Evolutionary conservation across 2,329 filamentous ascomycete species (phyloP).

Genomic region (Clonostachys chloroleuca): DNA sequence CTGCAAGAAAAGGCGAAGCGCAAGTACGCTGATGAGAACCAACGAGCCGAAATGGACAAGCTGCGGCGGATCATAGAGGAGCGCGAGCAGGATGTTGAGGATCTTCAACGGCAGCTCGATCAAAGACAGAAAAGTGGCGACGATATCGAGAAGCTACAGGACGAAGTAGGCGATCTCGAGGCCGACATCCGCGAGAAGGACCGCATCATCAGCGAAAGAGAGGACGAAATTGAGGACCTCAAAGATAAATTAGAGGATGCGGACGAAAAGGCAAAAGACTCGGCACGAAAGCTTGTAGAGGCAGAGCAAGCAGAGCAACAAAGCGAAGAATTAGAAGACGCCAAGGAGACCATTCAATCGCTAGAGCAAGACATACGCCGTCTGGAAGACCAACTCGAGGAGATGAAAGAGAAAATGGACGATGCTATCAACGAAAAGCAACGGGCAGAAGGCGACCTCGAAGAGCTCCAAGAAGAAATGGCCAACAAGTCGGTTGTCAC

Average conservation of each 20-base stretch:
- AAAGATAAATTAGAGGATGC: conserved; percentile 48
- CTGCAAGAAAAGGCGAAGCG: conserved; percentile 78
- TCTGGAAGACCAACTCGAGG: conserved; percentile 49
- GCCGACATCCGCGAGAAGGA: conserved; percentile 74
- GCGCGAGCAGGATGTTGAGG: conserved; percentile 55
- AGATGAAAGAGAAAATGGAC: conserved; percentile 36
- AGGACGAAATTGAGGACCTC: conserved; percentile 70
- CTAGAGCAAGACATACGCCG: conserved; percentile 50
- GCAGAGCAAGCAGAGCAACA: conserved; percentile 52
- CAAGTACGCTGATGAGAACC: conserved; percentile 67
- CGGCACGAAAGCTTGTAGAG: conserved; percentile 43
- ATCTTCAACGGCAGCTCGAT: conserved; percentile 56
- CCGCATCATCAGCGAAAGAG: conserved; percentile 64
- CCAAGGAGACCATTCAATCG: conserved; percentile 53
- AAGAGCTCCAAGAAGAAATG: conserved; percentile 72
- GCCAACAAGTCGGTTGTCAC: conserved; percentile 74
- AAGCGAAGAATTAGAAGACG: conserved; percentile 48
- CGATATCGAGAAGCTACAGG: conserved; percentile 62
- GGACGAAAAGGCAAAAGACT: conserved; percentile 54
- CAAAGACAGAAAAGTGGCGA: conserved; percentile 51
- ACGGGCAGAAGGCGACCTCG: conserved; percentile 53
- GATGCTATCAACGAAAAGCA: conserved; percentile 51
- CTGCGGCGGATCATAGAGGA: conserved; percentile 53
- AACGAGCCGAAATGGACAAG: conserved; percentile 56
- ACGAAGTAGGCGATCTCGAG: conserved; percentile 73